phyloP scores from a whole-genome alignment of 495 filamentous ascomycete species.

The Pyronema omphalodes region DNA sequence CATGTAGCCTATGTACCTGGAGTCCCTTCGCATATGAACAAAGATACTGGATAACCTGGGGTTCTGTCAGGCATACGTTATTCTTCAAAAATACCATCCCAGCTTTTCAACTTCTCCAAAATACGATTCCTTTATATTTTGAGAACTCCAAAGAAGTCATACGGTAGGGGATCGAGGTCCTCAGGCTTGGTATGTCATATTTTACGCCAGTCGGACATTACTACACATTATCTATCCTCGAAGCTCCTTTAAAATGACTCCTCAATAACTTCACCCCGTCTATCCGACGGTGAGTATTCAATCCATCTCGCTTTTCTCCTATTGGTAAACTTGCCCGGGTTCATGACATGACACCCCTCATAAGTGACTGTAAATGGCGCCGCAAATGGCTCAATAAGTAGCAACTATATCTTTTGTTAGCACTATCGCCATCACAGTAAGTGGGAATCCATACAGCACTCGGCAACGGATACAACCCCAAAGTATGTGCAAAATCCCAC shows the following conservation, averaged over 20 bases:
- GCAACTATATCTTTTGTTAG: constrained; percentile 27
- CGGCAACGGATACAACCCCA: constrained; percentile 76
- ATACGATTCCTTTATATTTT: too few relatives aligned
- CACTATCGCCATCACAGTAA: background rate
- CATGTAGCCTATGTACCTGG: too few relatives aligned
- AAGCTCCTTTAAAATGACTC: constrained; percentile 9
- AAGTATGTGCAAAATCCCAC: constrained; percentile 60
- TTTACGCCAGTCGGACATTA: background rate
- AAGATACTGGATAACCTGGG: too few relatives aligned
- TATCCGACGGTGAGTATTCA: constrained; percentile 39
- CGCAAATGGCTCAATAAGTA: constrained; percentile 63
- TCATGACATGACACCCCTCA: constrained; percentile 91
- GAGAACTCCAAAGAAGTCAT: too few relatives aligned
- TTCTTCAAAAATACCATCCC: background rate
- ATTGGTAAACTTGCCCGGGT: constrained; percentile 57
- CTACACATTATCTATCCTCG: background rate
- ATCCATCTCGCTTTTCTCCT: constrained; percentile 57
- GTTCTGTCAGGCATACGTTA: background rate
- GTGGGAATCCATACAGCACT: constrained; percentile 30
- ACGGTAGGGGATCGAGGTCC: too few relatives aligned
- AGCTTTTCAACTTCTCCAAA: too few relatives aligned
- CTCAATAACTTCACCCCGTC: constrained; percentile 12
- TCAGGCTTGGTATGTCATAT: too few relatives aligned
- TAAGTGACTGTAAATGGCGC: constrained; percentile 72
- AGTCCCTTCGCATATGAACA: too few relatives aligned